Evolutionary conservation across 768 basidiomycete species (phyloP).

Genomic region (Panaeolus cyanescens): DNA sequence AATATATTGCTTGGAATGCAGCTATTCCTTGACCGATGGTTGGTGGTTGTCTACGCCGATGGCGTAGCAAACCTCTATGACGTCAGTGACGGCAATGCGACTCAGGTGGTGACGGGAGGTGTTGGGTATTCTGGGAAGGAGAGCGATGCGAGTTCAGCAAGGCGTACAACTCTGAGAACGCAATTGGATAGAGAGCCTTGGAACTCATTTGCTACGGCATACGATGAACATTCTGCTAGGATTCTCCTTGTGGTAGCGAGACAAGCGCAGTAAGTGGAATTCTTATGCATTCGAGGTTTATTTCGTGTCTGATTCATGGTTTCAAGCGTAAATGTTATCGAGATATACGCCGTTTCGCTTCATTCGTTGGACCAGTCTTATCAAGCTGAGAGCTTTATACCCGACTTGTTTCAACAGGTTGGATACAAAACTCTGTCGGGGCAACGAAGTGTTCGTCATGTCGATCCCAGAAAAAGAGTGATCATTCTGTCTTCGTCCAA

Average conservation of each 20-base stretch:
- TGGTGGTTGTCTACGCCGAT: constrained; percentile 45
- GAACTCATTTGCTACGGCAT: background rate
- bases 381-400: background rate
- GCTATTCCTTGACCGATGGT: constrained; percentile 47
- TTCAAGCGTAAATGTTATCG: background rate
- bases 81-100: constrained; percentile 13
- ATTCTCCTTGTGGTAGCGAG: background rate
- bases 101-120: constrained; percentile 13
- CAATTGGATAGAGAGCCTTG: background rate
- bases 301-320: background rate
- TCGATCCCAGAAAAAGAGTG: background rate
- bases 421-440: background rate
- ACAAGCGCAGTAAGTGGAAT: background rate
- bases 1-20: constrained; percentile 35
- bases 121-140: constrained; percentile 7
- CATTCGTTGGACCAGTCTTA: background rate
- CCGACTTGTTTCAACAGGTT: background rate
- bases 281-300: too few relatives aligned
- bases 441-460: background rate
- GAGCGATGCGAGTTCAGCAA: constrained; percentile 18
- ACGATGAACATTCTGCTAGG: background rate
- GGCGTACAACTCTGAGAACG: background rate
- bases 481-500: background rate
- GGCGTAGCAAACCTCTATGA: constrained; percentile 47
- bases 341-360: background rate